A percentile compares a stretch with the other conserved stretches of the same genome.
Evolutionary conservation across 1,284 basidiomycete species (phyloP).

Genomic region (Apiotrichum siamense): DNA sequence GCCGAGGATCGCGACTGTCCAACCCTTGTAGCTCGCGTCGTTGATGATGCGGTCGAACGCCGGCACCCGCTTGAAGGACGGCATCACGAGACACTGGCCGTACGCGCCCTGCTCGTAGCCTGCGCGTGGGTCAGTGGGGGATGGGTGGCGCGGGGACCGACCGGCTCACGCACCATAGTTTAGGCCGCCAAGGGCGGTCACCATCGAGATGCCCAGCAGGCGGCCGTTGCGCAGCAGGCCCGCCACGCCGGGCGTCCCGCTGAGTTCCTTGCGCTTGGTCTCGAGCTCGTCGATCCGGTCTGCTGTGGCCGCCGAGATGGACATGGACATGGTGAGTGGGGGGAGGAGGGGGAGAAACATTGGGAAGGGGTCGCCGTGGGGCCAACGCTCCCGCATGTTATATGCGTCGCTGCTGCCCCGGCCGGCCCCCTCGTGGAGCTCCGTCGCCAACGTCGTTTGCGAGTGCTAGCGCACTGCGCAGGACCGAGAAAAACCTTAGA

Average conservation of each 20-base stretch:
- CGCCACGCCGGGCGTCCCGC: conserved; percentile 14
- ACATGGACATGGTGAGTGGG: too few species aligned
- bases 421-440: too few species aligned
- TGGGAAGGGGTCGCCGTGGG: too few species aligned
- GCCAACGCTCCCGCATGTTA: too few species aligned
- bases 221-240: conserved; percentile 18
- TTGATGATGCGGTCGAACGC: conserved; percentile 13
- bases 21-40: conserved; percentile 15
- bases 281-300: conserved; percentile 2
- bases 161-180: too few species aligned
- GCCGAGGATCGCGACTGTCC: conserved; percentile 20
- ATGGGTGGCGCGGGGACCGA: too few species aligned
- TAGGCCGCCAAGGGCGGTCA: conserved; percentile 19
- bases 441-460: too few species aligned
- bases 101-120: conserved; percentile 14
- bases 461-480: too few species aligned
- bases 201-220: conserved; percentile 16
- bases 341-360: neutral
- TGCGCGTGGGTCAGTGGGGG: too few species aligned
- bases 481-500: too few species aligned
- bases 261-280: conserved; percentile 6
- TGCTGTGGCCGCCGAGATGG: neutral
- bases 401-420: too few species aligned
- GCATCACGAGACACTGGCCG: conserved; percentile 23
- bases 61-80: conserved; percentile 9